These are phyloP conservation scores for Hypholoma fasciculare DNA, from an alignment of 768 basidiomycete species.

Conservation along the genomic window DNA sequence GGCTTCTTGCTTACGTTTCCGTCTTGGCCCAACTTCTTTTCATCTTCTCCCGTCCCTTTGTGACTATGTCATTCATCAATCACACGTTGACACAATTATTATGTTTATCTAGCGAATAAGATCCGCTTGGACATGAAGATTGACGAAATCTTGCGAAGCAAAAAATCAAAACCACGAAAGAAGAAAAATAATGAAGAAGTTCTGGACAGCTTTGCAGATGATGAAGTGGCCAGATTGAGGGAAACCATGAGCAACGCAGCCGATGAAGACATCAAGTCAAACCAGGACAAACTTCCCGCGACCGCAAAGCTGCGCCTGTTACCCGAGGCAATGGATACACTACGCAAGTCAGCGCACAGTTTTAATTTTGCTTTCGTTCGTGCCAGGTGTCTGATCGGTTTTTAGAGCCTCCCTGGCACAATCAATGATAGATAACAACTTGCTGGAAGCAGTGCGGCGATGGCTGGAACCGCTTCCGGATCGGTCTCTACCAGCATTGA, in stretches of 20 bases:
- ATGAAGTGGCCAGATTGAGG: slow-evolving; percentile 86
- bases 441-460: slow-evolving; percentile 82
- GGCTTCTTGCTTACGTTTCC: slow-evolving; percentile 2
- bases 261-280: slow-evolving; percentile 79
- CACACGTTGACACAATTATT: neutral
- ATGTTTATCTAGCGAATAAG: slow-evolving; percentile 60
- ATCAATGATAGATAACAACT: slow-evolving; percentile 93
- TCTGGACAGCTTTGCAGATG: slow-evolving; percentile 86
- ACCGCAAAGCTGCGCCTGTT: slow-evolving; percentile 81
- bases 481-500: slow-evolving; percentile 89
- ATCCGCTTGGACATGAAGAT: slow-evolving; percentile 79
- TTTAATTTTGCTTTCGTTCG: slow-evolving; percentile 11
- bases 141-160: slow-evolving; percentile 84
- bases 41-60: neutral
- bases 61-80: neutral
- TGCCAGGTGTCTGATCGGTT: slow-evolving; percentile 3
- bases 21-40: neutral
- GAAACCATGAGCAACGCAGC: slow-evolving; percentile 88
- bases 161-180: slow-evolving; percentile 71
- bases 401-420: slow-evolving; percentile 82
- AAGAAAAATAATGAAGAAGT: slow-evolving; percentile 79
- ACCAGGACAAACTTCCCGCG: slow-evolving; percentile 79
- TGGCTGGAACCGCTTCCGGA: slow-evolving; percentile 97
- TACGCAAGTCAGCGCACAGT: slow-evolving; percentile 72
- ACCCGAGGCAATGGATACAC: slow-evolving; percentile 87